Base-by-base conservation (phyloP, 2,329 filamentous ascomycete genomes). In the Claviceps spartinae region DNA sequence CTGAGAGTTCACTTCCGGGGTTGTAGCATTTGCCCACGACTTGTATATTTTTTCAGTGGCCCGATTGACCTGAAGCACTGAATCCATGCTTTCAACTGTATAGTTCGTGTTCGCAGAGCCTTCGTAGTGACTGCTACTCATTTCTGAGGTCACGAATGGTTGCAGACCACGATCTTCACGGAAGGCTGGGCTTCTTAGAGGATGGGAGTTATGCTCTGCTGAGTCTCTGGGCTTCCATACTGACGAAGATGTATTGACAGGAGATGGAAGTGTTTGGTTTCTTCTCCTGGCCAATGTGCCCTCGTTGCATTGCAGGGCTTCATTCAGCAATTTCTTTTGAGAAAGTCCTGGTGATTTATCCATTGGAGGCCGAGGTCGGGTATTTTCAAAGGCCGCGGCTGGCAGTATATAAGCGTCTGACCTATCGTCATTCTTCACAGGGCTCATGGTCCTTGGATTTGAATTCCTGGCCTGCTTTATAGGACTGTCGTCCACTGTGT, bases 401-500 rank as follows among this genome's bases (percentile, higher is more conserved):
- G 44, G 52, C 24, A 51, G 24, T 30, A 48, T 13, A n/a, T 52
- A 45, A n/a, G 14, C 4, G 34, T 52, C 48, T 2, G 52, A 53
- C 20, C 20, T 26, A 24, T 49, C 50, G 8, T 48, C 22, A 6
- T 50, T 38, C 24, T 51, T 48, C n/a, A 30, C 18, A 22, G n/a
- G 38, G 37, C 44, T 50, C 20, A 5, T 41, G 8, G 36, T 40
- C n/a, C 18, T 36, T 16, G 38, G 26, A 2, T 11, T 20, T 47
- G 34, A 52, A 36, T 50, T 54, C 30, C 58, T 57, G 36, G 51
- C 55, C 40, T 58, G 56, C 50, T 55, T 59, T 4, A 51, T 54
- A 18, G 59, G 64, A 54, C 58, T 65, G 45, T 49, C 58, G 24
- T 60, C 59, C 14, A 65, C 57, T 49, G 64, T 67, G 18, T 59